A percentile compares a stretch with the other conserved stretches of the same genome.
These are phyloP conservation scores for Taiozyma sp. DNA, from an alignment of 1,139 yeast genomes.

Conservation along the genomic window DNA sequence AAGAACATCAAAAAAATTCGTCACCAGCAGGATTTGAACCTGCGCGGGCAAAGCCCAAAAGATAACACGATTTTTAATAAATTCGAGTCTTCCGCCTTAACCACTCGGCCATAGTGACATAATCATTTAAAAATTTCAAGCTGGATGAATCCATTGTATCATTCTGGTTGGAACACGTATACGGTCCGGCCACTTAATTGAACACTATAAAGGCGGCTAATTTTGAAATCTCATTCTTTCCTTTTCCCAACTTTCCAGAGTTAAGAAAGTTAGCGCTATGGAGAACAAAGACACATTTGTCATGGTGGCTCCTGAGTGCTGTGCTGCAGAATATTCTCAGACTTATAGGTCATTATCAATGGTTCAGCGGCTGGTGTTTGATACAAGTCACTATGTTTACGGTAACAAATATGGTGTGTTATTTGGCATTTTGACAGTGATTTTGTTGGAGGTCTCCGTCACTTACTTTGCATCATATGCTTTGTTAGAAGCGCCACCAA, in stretches of 20 bases:
- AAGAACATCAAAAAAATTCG: constrained; percentile 34
- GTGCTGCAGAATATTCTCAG: neutral
- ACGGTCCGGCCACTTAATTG: neutral
- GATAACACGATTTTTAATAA: constrained; percentile 35
- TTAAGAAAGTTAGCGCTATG: no score
- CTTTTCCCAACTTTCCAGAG: no score
- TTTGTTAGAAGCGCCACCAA: neutral
- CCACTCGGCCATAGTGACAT: constrained; percentile 74
- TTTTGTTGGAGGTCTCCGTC: neutral
- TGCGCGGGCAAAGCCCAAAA: constrained; percentile 87
- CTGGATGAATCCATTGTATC: neutral
- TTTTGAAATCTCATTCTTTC: no score
- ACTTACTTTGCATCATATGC: neutral
- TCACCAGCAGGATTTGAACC: constrained; percentile 90
- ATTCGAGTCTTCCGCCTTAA: constrained; percentile 81
- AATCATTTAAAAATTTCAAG: neutral
- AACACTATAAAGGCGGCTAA: no score
- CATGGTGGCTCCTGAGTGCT: no score
- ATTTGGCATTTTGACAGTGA: neutral
- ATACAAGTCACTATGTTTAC: neutral
- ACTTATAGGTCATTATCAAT: neutral
- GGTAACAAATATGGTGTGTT: neutral
- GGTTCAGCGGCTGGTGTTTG: neutral
- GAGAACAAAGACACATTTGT: no score
- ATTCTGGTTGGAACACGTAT: neutral